These are phyloP conservation scores for Alnus glutinosa DNA, from an alignment of 306 rosid genomes.

Conservation along the genomic window DNA sequence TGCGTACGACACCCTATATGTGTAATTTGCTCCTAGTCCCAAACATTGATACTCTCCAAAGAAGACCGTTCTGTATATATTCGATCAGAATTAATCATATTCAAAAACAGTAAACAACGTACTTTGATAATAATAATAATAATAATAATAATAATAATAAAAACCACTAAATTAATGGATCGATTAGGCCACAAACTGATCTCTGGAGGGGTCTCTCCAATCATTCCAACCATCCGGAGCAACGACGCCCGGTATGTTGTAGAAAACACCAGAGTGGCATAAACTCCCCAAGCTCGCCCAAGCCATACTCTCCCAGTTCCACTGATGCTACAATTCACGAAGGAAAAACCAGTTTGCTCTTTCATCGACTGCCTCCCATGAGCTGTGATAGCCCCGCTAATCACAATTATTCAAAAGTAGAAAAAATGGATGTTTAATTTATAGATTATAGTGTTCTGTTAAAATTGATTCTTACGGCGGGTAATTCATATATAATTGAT, in stretches of 20 bases:
- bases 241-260: conserved; percentile 53
- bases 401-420: not conserved
- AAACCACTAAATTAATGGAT: no score
- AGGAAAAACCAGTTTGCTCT: conserved; percentile 67
- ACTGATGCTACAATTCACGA: conserved; percentile 67
- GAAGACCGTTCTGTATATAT: conserved; percentile 58
- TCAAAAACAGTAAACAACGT: not conserved
- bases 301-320: conserved; percentile 87
- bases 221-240: conserved; percentile 77
- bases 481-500: no score
- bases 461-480: no score
- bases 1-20: conserved; percentile 53
- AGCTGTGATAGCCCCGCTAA: conserved; percentile 76
- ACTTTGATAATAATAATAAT: no score
- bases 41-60: conserved; percentile 66
- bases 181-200: conserved; percentile 38
- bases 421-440: no score
- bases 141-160: no score
- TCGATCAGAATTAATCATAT: not conserved
- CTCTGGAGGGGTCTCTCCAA: conserved; percentile 70
- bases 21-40: conserved; percentile 60
- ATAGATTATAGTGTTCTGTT: no score
- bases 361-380: conserved; percentile 51
- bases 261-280: conserved; percentile 62
- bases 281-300: conserved; percentile 83